These are phyloP conservation scores for Blastocrithidia nonstop DNA, from an alignment of 208 protist genomes.

Conservation along the genomic window DNA sequence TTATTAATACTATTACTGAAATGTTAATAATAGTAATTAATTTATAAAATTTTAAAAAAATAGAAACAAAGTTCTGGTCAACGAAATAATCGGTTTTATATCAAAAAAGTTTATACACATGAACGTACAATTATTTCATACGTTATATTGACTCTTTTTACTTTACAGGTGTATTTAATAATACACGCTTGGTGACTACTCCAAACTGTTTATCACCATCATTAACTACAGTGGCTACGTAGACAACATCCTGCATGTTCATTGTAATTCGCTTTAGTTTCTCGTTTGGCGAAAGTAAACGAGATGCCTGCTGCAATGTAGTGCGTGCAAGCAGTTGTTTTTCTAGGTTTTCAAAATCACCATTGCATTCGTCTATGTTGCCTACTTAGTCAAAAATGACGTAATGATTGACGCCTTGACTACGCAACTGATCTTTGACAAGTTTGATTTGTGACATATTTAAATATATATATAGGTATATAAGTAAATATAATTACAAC, in stretches of 20 bases:
- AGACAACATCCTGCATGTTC: slow-evolving; percentile 56
- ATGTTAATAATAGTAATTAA: too few relatives aligned
- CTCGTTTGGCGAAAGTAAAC: slow-evolving; percentile 30
- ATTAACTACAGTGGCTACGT: slow-evolving; percentile 42
- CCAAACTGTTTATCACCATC: slow-evolving; percentile 25
- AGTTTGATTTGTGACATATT: slow-evolving; percentile 44
- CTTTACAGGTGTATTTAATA: neutral
- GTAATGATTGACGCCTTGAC: slow-evolving; percentile 71
- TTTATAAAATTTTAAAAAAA: too few relatives aligned
- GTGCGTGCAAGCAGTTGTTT: slow-evolving; percentile 57
- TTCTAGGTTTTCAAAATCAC: slow-evolving; percentile 49
- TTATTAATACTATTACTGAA: too few relatives aligned
- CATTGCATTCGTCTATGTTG: slow-evolving; percentile 52
- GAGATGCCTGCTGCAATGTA: slow-evolving; percentile 51
- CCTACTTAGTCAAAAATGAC: slow-evolving; percentile 51
- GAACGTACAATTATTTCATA: too few relatives aligned
- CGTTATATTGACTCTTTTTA: neutral
- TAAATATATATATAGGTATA: slow-evolving; percentile 2
- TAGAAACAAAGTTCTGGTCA: too few relatives aligned
- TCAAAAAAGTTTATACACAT: too few relatives aligned
- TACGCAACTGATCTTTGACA: slow-evolving; percentile 75
- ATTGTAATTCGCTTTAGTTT: slow-evolving; percentile 57
- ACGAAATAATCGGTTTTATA: too few relatives aligned
- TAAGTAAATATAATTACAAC: neutral
- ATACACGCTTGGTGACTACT: slow-evolving; percentile 43